Evolutionary conservation across 1,139 yeast species (phyloP).

Genomic region (Scheffersomyces stambukii): DNA sequence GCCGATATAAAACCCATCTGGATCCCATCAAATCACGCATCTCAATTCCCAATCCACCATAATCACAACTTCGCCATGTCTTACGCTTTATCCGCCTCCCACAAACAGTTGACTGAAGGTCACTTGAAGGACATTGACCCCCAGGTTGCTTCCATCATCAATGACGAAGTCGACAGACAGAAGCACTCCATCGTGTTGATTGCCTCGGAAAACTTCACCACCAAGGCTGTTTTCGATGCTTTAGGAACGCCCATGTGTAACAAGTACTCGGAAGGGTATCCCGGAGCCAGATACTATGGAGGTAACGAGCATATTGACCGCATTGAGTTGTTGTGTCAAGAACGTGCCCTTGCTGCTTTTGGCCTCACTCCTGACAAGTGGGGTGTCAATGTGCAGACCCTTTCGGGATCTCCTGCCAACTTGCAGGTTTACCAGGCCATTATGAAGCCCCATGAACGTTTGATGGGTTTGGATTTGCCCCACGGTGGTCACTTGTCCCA

Average conservation of each 20-base stretch:
- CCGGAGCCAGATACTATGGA: conserved; percentile 86
- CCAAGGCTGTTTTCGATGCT: conserved; percentile 93
- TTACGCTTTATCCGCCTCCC: conserved; percentile 65
- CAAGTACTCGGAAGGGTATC: conserved; percentile 85
- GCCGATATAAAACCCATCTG: no score
- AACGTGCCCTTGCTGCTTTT: conserved; percentile 89
- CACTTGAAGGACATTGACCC: conserved; percentile 76
- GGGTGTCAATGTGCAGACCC: conserved; percentile 97
- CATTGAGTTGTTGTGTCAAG: conserved; percentile 87
- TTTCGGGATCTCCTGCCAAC: conserved; percentile 97
- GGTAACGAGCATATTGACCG: conserved; percentile 94
- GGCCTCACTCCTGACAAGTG: conserved; percentile 74
- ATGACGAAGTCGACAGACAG: conserved; percentile 89
- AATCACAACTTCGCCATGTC: conserved; percentile 22
- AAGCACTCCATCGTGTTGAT: conserved; percentile 90
- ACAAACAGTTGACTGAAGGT: conserved; percentile 63
- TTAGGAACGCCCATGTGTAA: conserved; percentile 96
- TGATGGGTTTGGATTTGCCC: conserved; percentile 96
- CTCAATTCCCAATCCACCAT: conserved; percentile 2
- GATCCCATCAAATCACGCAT: neutral
- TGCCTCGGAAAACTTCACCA: conserved; percentile 96
- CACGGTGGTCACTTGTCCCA: conserved; percentile 98
- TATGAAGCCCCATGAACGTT: conserved; percentile 90
- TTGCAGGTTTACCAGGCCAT: conserved; percentile 93
- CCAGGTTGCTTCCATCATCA: conserved; percentile 75